Conservation (phyloP, 2,329 filamentous ascomycete genomes). For the Trichoderma sp. region DNA sequence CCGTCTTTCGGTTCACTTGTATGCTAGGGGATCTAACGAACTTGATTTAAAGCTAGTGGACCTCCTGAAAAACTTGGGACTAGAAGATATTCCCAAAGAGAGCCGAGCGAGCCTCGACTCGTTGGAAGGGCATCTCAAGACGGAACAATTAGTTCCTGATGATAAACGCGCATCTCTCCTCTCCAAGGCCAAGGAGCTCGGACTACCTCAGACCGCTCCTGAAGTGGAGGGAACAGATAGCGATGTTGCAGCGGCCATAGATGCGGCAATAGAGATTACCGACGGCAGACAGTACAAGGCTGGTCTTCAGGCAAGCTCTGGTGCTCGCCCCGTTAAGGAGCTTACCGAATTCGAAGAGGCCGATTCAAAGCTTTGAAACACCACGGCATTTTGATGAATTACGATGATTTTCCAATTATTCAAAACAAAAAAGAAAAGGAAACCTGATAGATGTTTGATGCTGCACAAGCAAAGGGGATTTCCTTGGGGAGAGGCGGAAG, state of each 20-base stretch:
- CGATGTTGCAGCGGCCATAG: constrained; percentile 42
- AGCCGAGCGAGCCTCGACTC: constrained; percentile 48
- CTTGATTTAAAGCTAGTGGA: constrained; percentile 46
- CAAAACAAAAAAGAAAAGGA: background rate
- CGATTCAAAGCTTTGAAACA: constrained; percentile 68
- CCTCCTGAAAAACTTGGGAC: constrained; percentile 36
- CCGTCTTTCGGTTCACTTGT: constrained; percentile 81
- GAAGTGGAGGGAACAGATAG: constrained; percentile 35
- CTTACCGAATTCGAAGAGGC: constrained; percentile 82
- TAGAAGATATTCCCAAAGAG: constrained; percentile 40
- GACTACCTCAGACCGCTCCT: constrained; percentile 35
- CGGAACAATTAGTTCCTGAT: constrained; percentile 46
- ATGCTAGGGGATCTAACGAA: constrained; percentile 61
- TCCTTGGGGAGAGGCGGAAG: background rate
- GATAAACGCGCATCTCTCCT: constrained; percentile 50
- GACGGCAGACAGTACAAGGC: constrained; percentile 82
- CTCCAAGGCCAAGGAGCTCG: constrained; percentile 44
- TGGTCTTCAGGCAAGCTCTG: constrained; percentile 66
- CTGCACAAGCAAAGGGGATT: constrained; percentile 18
- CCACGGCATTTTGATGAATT: background rate
- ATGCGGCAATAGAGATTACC: constrained; percentile 58
- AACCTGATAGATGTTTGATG: constrained; percentile 17
- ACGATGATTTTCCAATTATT: constrained; percentile 11
- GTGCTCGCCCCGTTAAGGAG: constrained; percentile 69
- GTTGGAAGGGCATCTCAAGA: constrained; percentile 49